Conservation (phyloP, 225 moss, liverwort and hornwort species). For the Lunularia cruciata region DNA sequence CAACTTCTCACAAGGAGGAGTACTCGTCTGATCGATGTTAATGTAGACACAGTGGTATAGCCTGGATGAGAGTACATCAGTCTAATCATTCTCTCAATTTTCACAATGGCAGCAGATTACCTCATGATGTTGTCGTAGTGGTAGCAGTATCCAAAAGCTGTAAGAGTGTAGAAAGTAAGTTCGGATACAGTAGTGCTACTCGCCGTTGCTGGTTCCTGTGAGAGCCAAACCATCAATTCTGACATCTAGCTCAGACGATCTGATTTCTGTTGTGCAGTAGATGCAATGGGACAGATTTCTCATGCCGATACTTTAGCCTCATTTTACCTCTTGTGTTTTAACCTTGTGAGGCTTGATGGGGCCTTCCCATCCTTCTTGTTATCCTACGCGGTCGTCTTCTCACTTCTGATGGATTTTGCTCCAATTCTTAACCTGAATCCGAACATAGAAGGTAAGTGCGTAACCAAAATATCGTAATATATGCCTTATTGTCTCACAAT, state of each 20-base stretch:
- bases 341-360: not conserved
- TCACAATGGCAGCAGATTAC: slow-evolving; percentile 1
- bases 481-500: too few relatives aligned
- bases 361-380: too few relatives aligned
- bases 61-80: not conserved
- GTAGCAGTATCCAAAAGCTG: not conserved
- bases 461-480: too few relatives aligned
- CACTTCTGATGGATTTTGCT: too few relatives aligned
- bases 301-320: too few relatives aligned
- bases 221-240: not conserved
- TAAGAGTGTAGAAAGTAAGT: not conserved
- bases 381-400: too few relatives aligned
- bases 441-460: too few relatives aligned
- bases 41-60: not conserved
- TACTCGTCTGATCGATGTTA: not conserved
- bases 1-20: not conserved
- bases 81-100: slow-evolving; percentile 2
- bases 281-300: not conserved
- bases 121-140: not conserved
- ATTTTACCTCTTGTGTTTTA: too few relatives aligned
- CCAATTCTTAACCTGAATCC: too few relatives aligned
- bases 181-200: not conserved
- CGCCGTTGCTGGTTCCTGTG: not conserved
- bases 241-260: not conserved
- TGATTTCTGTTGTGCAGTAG: not conserved